phyloP scores from a whole-genome alignment of 176 grass and related monocot species.

The Hyparrhenia diplandra region DNA sequence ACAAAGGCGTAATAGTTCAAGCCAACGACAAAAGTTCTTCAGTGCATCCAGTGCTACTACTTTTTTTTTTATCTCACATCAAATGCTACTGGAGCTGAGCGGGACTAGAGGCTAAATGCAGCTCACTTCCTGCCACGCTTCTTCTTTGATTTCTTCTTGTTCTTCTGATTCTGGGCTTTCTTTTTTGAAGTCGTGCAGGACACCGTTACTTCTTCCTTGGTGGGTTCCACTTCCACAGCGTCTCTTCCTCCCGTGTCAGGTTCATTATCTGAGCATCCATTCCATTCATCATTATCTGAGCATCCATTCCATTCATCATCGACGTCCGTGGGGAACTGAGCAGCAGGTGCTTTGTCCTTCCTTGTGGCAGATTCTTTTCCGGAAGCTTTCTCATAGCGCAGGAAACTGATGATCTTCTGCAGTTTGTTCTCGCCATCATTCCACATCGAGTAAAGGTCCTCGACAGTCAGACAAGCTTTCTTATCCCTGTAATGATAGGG shows the following conservation, averaged over 20 bases:
- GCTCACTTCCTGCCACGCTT: slow-evolving; percentile 31
- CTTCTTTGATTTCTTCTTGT: slow-evolving; percentile 23
- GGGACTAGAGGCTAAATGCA: background rate
- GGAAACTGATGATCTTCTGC: slow-evolving; percentile 13
- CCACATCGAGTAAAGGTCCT: slow-evolving; percentile 30
- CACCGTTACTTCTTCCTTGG: background rate
- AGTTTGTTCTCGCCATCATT: slow-evolving; percentile 30
- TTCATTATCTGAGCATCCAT: background rate
- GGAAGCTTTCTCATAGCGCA: background rate
- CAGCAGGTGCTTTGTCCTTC: background rate
- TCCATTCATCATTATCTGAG: background rate
- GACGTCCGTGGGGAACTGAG: background rate
- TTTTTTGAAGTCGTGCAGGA: background rate
- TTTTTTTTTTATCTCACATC: background rate
- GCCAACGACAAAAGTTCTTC: background rate
- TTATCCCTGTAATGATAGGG: slow-evolving; percentile 15
- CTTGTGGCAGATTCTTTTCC: background rate
- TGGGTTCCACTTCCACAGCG: background rate
- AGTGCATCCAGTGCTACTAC: background rate
- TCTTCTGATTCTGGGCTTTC: slow-evolving; percentile 14
- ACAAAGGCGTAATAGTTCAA: background rate
- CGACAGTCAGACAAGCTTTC: background rate
- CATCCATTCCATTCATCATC: background rate
- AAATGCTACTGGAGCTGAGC: background rate
- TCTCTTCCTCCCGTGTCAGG: slow-evolving; percentile 1